phyloP scores from a whole-genome alignment of 352 stramenopile genomes.

The Phytopythium mirpurense region DNA sequence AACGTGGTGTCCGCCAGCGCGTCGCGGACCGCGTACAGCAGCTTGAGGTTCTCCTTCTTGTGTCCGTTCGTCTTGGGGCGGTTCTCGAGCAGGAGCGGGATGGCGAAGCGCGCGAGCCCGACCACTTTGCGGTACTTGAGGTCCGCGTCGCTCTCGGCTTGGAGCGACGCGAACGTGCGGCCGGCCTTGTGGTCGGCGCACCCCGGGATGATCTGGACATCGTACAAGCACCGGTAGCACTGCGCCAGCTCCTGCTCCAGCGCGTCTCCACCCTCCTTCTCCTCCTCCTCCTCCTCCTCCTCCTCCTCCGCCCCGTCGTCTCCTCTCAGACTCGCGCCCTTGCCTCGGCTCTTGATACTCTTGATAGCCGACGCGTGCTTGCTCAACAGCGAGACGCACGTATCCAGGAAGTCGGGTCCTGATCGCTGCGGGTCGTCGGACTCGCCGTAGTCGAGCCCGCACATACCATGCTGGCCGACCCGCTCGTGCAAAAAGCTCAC shows the following conservation, averaged over 20 bases:
- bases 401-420: slow-evolving; percentile 29
- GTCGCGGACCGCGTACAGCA: slow-evolving; percentile 52
- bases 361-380: slow-evolving; percentile 20
- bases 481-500: slow-evolving; percentile 38
- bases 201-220: slow-evolving; percentile 56
- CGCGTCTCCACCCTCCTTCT: too few species aligned
- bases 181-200: slow-evolving; percentile 58
- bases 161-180: slow-evolving; percentile 28
- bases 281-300: slow-evolving; percentile 17
- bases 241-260: slow-evolving; percentile 55
- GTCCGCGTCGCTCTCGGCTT: slow-evolving; percentile 9
- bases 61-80: slow-evolving; percentile 60
- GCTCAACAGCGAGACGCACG: slow-evolving; percentile 27
- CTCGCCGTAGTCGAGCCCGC: slow-evolving; percentile 27
- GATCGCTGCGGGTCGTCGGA: slow-evolving; percentile 5
- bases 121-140: slow-evolving; percentile 23
- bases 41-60: slow-evolving; percentile 70
- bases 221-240: slow-evolving; percentile 71
- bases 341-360: not conserved
- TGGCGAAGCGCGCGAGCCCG: slow-evolving; percentile 39
- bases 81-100: slow-evolving; percentile 51
- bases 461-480: slow-evolving; percentile 43
- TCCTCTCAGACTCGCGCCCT: slow-evolving; percentile 8
- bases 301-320: slow-evolving; percentile 4
- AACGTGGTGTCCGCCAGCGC: slow-evolving; percentile 23